These are phyloP conservation scores for Dacryopinax primogenitus DNA, from an alignment of 768 basidiomycete genomes.

Conservation along the genomic window DNA sequence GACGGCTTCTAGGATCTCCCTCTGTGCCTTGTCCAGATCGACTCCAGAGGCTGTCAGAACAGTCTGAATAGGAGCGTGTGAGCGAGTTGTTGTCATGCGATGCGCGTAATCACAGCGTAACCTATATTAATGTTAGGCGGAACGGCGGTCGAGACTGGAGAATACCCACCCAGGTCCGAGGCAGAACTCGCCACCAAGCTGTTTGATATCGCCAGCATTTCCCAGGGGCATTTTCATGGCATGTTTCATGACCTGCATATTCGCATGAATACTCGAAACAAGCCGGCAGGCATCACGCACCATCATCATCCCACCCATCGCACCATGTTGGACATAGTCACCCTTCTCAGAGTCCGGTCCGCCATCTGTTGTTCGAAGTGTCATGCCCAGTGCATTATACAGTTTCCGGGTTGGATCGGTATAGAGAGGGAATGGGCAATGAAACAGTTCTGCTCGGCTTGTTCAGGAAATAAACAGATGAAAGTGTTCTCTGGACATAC, in stretches of 20 bases:
- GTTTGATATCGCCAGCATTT: conserved; percentile 65
- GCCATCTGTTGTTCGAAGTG: conserved; percentile 35
- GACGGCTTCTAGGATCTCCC: conserved; percentile 21
- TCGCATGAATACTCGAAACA: background rate
- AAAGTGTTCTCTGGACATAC: conserved; percentile 24
- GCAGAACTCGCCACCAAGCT: conserved; percentile 85
- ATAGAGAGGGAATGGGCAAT: conserved; percentile 58
- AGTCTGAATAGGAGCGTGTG: conserved; percentile 58
- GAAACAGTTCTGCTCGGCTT: conserved; percentile 45
- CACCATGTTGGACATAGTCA: conserved; percentile 52
- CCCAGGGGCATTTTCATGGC: conserved; percentile 47
- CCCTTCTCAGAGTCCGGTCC: conserved; percentile 36
- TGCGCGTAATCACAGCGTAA: conserved; percentile 61
- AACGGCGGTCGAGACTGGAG: background rate
- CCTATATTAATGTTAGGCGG: conserved; percentile 26
- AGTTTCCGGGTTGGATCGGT: conserved; percentile 61
- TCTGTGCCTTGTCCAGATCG: conserved; percentile 22
- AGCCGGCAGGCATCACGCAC: conserved; percentile 57
- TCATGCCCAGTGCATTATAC: conserved; percentile 69
- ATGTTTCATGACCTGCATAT: conserved; percentile 17
- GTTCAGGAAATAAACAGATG: background rate
- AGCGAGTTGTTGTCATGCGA: conserved; percentile 65
- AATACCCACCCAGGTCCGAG: conserved; percentile 45
- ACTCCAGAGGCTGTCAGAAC: conserved; percentile 53
- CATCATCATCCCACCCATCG: conserved; percentile 56